Evolutionary conservation across 2,329 filamentous ascomycete genomes (phyloP).

Genomic region (Diaporthe humulicola): DNA sequence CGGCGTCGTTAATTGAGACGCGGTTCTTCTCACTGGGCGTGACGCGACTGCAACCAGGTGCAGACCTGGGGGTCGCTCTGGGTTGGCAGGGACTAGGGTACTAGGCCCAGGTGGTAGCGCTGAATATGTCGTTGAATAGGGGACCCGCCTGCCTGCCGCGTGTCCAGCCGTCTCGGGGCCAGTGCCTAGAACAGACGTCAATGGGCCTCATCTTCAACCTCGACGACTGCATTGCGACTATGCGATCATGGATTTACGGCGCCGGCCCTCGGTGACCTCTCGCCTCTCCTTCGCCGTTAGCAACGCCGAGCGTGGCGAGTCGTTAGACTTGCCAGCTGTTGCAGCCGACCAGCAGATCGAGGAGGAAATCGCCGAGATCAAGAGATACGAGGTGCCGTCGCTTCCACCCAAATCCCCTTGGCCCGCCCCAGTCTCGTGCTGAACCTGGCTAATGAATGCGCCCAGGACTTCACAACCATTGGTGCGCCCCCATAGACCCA

Average conservation of each 20-base stretch:
- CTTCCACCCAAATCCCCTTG: background rate
- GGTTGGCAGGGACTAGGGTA: background rate
- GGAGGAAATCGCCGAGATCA: constrained; percentile 97
- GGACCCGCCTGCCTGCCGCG: constrained; percentile 41
- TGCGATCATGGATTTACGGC: constrained; percentile 45
- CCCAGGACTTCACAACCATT: constrained; percentile 92
- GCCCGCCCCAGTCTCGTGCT: constrained; percentile 22
- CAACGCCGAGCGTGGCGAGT: constrained; percentile 69
- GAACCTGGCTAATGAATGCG: constrained; percentile 33
- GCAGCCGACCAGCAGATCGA: constrained; percentile 80
- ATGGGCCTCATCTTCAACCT: constrained; percentile 32
- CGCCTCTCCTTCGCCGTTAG: constrained; percentile 78
- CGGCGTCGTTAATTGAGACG: constrained; percentile 41
- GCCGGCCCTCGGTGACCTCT: constrained; percentile 71
- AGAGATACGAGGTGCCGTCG: constrained; percentile 83
- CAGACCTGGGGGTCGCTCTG: background rate
- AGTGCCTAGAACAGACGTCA: constrained; percentile 42
- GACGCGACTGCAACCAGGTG: constrained; percentile 30
- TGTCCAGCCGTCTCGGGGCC: constrained; percentile 49
- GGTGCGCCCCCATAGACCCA: constrained; percentile 59
- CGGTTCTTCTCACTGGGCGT: constrained; percentile 25
- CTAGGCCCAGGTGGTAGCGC: background rate
- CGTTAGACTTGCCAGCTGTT: constrained; percentile 60
- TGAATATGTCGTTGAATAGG: constrained; percentile 20
- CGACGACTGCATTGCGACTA: constrained; percentile 28